phyloP scores from a whole-genome alignment of 2,329 filamentous ascomycete genomes.

The Aspergillus tubingensis region DNA sequence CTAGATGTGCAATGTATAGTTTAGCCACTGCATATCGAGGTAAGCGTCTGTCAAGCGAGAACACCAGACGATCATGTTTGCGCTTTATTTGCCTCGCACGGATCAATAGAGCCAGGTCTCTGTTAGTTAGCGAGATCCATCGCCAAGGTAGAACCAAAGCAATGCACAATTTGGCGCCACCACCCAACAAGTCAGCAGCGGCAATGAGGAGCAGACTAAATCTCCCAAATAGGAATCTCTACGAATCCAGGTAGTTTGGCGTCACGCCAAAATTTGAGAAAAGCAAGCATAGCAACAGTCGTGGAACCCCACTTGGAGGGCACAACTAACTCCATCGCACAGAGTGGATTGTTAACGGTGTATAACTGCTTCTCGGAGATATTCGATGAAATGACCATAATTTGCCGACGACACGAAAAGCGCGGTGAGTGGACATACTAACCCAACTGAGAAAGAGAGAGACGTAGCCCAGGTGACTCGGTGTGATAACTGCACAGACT shows the following conservation, averaged over 20 bases:
- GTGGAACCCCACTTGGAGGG: neutral
- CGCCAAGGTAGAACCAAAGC: neutral
- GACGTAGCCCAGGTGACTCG: neutral
- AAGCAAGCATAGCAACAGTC: neutral
- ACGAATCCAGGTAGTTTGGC: neutral
- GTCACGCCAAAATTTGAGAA: neutral
- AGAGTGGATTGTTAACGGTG: neutral
- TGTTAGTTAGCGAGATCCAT: too few relatives aligned
- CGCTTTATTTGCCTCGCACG: too few relatives aligned
- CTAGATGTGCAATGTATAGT: too few relatives aligned
- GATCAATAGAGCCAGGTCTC: too few relatives aligned
- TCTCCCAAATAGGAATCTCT: neutral
- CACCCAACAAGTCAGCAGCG: neutral
- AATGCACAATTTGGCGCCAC: neutral
- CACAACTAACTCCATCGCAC: neutral
- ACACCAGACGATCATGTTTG: too few relatives aligned
- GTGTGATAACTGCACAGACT: neutral
- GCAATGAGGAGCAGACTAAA: neutral
- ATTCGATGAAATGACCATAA: neutral
- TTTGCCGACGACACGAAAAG: neutral
- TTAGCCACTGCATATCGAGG: too few relatives aligned
- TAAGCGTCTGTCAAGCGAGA: too few relatives aligned
- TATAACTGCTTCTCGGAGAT: neutral
- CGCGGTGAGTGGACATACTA: neutral
- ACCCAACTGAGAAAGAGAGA: neutral